phyloP scores from a whole-genome alignment of 1,284 basidiomycete genomes.

The Sanghuangporus baumii region DNA sequence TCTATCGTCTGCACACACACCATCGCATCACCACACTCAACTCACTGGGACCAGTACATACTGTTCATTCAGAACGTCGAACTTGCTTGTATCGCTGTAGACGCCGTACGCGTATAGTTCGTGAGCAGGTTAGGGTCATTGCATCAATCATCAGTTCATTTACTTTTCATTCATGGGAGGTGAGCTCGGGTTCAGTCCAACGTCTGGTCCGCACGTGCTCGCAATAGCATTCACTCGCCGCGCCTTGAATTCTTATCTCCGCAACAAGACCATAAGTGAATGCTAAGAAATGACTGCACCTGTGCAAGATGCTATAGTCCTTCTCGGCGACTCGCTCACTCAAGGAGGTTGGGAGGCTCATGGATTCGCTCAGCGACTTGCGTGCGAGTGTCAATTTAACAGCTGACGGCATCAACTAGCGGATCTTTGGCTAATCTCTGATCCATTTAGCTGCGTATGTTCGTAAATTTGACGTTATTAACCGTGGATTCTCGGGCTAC shows the following conservation, averaged over 20 bases:
- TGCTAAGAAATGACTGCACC: slow-evolving; percentile 43
- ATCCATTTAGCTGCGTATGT: slow-evolving; percentile 40
- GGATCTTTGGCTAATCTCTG: not conserved
- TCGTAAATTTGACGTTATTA: slow-evolving; percentile 77
- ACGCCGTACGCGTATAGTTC: not conserved
- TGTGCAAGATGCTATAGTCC: slow-evolving; percentile 59
- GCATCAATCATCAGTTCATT: slow-evolving; percentile 1
- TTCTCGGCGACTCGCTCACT: slow-evolving; percentile 76
- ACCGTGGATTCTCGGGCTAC: slow-evolving; percentile 78
- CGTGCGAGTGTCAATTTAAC: slow-evolving; percentile 39
- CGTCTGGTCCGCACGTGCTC: not conserved
- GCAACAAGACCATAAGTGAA: not conserved
- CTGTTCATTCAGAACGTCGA: not conserved
- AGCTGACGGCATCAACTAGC: not conserved
- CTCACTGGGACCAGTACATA: slow-evolving; percentile 12
- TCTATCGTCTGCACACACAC: slow-evolving; percentile 8
- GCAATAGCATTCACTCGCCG: not conserved
- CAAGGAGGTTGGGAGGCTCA: slow-evolving; percentile 53
- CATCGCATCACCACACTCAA: not conserved
- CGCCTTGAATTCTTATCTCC: not conserved
- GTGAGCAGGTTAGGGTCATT: not conserved
- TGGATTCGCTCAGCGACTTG: slow-evolving; percentile 58
- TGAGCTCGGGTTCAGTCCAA: not conserved
- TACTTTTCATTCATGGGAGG: not conserved
- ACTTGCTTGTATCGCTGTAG: slow-evolving; percentile 15